phyloP scores from a whole-genome alignment of 1,139 yeast genomes.

The Pichia terricola region DNA sequence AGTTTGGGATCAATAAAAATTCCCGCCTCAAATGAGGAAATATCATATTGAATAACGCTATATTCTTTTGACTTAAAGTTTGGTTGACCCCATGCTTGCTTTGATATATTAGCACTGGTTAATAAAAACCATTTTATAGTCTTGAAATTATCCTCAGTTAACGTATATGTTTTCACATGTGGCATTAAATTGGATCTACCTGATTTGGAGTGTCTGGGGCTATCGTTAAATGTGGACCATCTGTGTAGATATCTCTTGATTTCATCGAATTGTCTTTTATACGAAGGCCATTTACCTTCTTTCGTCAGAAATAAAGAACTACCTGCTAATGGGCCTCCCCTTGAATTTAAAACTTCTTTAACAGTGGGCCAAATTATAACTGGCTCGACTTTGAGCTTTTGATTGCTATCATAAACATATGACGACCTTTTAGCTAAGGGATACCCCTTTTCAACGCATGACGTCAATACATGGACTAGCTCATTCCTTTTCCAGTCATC shows the following conservation, averaged over 20 bases:
- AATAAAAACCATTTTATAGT: conserved; percentile 53
- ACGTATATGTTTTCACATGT: conserved; percentile 38
- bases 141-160: conserved; percentile 38
- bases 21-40: conserved; percentile 45
- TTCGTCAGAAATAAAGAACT: conserved; percentile 47
- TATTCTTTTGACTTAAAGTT: conserved; percentile 24
- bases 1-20: conserved; percentile 33
- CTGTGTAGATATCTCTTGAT: conserved; percentile 16
- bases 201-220: conserved; percentile 6
- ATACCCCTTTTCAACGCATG: conserved; percentile 23
- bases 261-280: conserved; percentile 19
- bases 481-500: conserved; percentile 22
- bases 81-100: conserved; percentile 56
- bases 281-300: conserved; percentile 17
- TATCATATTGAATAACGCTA: conserved; percentile 12
- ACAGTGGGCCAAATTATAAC: conserved; percentile 47
- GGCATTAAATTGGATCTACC: conserved; percentile 30
- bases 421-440: conserved; percentile 15
- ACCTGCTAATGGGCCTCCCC: conserved; percentile 32
- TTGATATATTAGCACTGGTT: conserved; percentile 58
- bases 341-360: conserved; percentile 36
- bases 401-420: conserved; percentile 22
- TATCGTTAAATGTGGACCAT: conserved; percentile 16
- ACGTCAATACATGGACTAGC: conserved; percentile 45
- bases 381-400: conserved; percentile 31